phyloP scores from a whole-genome alignment of 192 early-diverging fungal genomes.

The Entomortierella lignicola region DNA sequence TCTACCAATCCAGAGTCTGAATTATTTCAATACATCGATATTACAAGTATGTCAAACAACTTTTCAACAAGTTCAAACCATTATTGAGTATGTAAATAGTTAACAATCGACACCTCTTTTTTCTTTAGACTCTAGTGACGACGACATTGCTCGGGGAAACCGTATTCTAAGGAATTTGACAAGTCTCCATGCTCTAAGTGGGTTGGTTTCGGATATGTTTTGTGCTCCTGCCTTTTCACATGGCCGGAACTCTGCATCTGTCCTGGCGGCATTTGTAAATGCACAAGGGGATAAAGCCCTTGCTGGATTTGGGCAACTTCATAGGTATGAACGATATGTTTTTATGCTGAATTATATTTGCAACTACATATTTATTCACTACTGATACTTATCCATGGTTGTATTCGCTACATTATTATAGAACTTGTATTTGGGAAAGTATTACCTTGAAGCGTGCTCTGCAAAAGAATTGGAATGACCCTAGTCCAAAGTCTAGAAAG shows the following conservation, averaged over 20 bases:
- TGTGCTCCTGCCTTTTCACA: conserved; percentile 73
- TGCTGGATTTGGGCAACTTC: conserved; percentile 65
- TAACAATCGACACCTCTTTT: background rate
- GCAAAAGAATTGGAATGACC: conserved; percentile 77
- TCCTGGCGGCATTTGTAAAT: conserved; percentile 72
- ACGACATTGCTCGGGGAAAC: conserved; percentile 59
- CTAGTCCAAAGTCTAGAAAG: conserved; percentile 55
- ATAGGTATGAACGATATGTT: conserved; percentile 57
- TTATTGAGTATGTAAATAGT: background rate
- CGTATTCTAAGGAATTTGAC: conserved; percentile 66
- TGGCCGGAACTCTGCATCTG: conserved; percentile 66
- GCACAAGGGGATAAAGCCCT: conserved; percentile 62
- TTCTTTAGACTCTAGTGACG: conserved; percentile 53
- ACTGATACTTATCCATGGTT: no score
- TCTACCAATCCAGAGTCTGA: conserved; percentile 46
- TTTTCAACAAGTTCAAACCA: background rate
- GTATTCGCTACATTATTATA: conserved; percentile 14
- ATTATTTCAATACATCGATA: conserved; percentile 70
- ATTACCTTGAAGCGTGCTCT: conserved; percentile 66
- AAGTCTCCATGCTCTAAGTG: conserved; percentile 68
- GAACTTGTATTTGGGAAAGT: conserved; percentile 72
- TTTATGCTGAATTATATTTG: background rate
- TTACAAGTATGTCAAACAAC: conserved; percentile 58
- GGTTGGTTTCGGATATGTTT: conserved; percentile 78
- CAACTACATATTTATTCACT: no score